A percentile compares a stretch with the other conserved stretches of the same genome.
Evolutionary conservation across 768 basidiomycete genomes (phyloP).

Genomic region (Leccinum uliginosum): DNA sequence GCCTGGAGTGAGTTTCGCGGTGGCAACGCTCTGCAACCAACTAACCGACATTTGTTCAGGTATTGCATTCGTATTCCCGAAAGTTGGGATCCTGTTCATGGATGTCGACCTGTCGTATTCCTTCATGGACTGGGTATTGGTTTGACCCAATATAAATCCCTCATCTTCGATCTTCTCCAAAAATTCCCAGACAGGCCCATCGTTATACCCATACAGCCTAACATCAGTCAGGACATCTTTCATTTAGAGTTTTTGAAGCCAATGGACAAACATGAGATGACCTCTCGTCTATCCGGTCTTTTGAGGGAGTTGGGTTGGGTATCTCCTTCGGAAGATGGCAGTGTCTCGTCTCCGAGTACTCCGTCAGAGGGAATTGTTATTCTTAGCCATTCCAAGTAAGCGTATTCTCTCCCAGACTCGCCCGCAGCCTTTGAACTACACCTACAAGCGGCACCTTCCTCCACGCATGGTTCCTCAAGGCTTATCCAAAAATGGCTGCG

Average conservation of each 20-base stretch:
- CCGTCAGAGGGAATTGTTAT: constrained; percentile 58
- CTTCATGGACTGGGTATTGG: constrained; percentile 89
- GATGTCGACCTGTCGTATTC: constrained; percentile 72
- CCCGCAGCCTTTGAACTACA: constrained; percentile 4
- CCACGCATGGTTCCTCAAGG: constrained; percentile 89
- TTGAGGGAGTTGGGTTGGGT: constrained; percentile 66
- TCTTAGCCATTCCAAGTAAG: constrained; percentile 86
- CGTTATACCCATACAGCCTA: constrained; percentile 75
- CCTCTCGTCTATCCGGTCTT: constrained; percentile 51
- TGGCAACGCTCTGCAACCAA: background rate
- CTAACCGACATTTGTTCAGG: constrained; percentile 31
- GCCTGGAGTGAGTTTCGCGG: constrained; percentile 56
- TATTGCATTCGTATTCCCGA: constrained; percentile 72
- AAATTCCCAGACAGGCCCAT: constrained; percentile 65
- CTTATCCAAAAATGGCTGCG: constrained; percentile 58
- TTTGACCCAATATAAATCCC: constrained; percentile 60
- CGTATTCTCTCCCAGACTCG: background rate
- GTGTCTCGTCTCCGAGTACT: constrained; percentile 3
- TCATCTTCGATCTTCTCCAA: constrained; percentile 55
- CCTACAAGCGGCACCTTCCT: constrained; percentile 64
- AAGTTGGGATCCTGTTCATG: constrained; percentile 55
- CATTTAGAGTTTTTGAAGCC: constrained; percentile 71
- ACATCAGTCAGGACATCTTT: constrained; percentile 83
- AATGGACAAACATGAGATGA: constrained; percentile 57
- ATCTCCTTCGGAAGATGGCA: constrained; percentile 20